These are phyloP conservation scores for Ligustrum vulgare DNA, from an alignment of 257 asterid genomes.

Conservation along the genomic window DNA sequence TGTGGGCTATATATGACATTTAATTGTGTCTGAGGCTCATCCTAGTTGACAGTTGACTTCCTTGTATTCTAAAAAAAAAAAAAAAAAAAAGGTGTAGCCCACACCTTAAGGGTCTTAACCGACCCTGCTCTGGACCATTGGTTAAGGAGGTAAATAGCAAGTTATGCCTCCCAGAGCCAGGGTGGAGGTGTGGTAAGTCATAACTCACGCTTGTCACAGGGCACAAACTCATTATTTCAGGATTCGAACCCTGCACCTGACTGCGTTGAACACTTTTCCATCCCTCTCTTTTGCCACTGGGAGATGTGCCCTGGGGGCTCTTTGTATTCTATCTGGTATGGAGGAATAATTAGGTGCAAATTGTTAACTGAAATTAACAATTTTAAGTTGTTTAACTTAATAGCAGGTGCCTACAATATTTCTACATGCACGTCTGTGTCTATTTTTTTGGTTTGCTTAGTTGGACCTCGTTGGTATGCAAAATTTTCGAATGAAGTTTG, in stretches of 20 bases:
- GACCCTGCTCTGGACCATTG: no score
- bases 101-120: no score
- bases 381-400: neutral
- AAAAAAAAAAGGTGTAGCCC: no score
- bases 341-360: neutral
- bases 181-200: no score
- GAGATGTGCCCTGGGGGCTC: no score
- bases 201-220: no score
- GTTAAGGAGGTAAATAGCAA: no score
- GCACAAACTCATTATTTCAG: no score
- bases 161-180: no score
- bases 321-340: neutral
- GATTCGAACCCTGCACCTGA: no score
- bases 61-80: neutral
- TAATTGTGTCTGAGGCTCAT: neutral
- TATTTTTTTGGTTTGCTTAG: neutral
- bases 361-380: neutral
- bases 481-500: neutral
- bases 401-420: neutral
- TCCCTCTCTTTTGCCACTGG: no score
- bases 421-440: neutral
- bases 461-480: neutral
- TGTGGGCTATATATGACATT: neutral
- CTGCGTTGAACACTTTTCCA: no score
- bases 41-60: neutral